Conservation (phyloP, 2,329 filamentous ascomycete species). For the Cercospora sp. region DNA sequence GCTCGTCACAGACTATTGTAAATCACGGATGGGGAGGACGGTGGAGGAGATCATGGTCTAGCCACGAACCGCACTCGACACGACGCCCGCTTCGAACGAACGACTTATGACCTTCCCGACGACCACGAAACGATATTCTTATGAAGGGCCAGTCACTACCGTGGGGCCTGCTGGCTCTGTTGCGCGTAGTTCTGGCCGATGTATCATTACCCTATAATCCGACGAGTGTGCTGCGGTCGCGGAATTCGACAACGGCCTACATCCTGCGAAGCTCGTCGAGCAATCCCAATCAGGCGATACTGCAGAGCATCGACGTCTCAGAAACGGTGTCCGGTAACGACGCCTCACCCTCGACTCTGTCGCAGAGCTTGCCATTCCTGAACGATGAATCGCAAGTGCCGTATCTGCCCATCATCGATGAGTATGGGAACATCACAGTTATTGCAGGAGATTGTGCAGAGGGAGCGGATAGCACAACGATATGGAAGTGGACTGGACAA, state of each 20-base stretch:
- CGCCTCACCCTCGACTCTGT: conserved; percentile 51
- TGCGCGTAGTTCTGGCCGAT: conserved; percentile 22
- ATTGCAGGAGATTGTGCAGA: conserved; percentile 71
- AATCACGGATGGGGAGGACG: conserved; percentile 1
- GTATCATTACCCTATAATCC: conserved; percentile 70
- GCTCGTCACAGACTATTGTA: neutral
- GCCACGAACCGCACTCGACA: conserved; percentile 7
- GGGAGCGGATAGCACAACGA: conserved; percentile 50
- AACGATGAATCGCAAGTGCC: conserved; percentile 52
- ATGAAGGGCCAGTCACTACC: conserved; percentile 23
- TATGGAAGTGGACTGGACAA: conserved; percentile 71
- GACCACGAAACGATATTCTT: conserved; percentile 18
- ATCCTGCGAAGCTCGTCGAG: conserved; percentile 62
- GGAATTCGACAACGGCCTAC: conserved; percentile 62
- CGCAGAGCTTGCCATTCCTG: conserved; percentile 64
- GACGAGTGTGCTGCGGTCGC: conserved; percentile 66
- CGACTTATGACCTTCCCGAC: conserved; percentile 13
- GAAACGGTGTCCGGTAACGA: conserved; percentile 54
- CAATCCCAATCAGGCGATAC: conserved; percentile 51
- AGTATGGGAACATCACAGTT: conserved; percentile 68
- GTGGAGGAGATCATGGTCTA: conserved; percentile 23
- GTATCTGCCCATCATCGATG: conserved; percentile 67
- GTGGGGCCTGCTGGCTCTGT: conserved; percentile 34
- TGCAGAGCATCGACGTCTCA: conserved; percentile 69
- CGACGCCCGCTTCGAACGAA: conserved; percentile 13